Conservation (phyloP, 2,329 filamentous ascomycete species). For the Stachybotrys echinatus region DNA sequence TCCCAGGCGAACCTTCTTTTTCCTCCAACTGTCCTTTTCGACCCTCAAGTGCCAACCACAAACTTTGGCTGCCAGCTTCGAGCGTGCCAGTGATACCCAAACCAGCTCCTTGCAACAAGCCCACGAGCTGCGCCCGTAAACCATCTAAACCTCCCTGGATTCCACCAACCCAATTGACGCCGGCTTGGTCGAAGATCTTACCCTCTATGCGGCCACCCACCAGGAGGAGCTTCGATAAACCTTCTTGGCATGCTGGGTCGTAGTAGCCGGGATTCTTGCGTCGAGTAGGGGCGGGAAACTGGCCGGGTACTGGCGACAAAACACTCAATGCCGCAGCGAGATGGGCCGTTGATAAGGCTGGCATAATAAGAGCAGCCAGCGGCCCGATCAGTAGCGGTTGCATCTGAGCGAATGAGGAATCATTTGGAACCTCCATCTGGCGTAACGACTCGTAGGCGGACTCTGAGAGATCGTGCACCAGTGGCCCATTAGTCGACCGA, state of each 20-base stretch:
- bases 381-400: conserved; percentile 77
- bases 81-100: conserved; percentile 72
- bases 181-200: conserved; percentile 72
- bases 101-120: conserved; percentile 74
- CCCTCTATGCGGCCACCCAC: conserved; percentile 85
- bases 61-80: conserved; percentile 71
- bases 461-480: conserved; percentile 48
- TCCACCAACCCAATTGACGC: conserved; percentile 59
- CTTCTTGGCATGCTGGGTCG: conserved; percentile 72
- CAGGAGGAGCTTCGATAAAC: conserved; percentile 80
- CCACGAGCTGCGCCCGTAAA: conserved; percentile 74
- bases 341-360: conserved; percentile 76
- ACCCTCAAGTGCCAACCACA: conserved; percentile 86
- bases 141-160: conserved; percentile 80
- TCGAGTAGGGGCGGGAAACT: conserved; percentile 74
- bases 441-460: conserved; percentile 46
- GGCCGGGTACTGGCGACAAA: conserved; percentile 63
- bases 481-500: conserved; percentile 22
- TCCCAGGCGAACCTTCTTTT: conserved; percentile 11
- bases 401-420: conserved; percentile 52
- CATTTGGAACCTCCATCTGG: conserved; percentile 24
- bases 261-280: conserved; percentile 75
- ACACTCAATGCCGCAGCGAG: conserved; percentile 76
- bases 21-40: conserved; percentile 76
- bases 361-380: conserved; percentile 73